These are phyloP conservation scores for Monosporascus sp. DNA, from an alignment of 2,329 filamentous ascomycete genomes.

Conservation along the genomic window DNA sequence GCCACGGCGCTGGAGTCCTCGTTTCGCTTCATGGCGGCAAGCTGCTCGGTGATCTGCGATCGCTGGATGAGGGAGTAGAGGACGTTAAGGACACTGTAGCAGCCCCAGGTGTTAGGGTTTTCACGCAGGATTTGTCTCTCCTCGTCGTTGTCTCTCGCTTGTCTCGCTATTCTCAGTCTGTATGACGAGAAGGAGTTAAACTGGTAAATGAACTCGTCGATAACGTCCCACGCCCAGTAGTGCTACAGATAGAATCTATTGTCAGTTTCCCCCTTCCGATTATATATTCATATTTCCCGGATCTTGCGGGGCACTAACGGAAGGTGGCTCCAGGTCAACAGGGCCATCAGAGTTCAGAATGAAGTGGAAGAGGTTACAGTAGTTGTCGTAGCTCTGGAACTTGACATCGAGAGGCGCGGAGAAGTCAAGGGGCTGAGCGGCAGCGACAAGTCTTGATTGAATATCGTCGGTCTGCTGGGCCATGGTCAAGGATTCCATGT, in stretches of 20 bases:
- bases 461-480: slow-evolving; percentile 82
- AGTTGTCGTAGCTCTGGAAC: slow-evolving; percentile 98
- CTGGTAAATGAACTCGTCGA: slow-evolving; percentile 99
- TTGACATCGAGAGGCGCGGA: slow-evolving; percentile 93
- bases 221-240: slow-evolving; percentile 99
- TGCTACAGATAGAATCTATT: slow-evolving; percentile 52
- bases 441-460: slow-evolving; percentile 83
- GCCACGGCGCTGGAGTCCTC: slow-evolving; percentile 85
- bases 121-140: slow-evolving; percentile 88
- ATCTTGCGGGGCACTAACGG: slow-evolving; percentile 55
- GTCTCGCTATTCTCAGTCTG: slow-evolving; percentile 82
- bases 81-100: slow-evolving; percentile 98
- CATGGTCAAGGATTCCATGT: slow-evolving; percentile 63
- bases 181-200: slow-evolving; percentile 99
- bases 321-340: slow-evolving; percentile 92
- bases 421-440: slow-evolving; percentile 92
- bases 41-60: slow-evolving; percentile 96
- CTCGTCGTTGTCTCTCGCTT: slow-evolving; percentile 76
- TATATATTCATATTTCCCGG: neutral
- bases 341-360: slow-evolving; percentile 99
- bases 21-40: slow-evolving; percentile 88
- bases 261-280: slow-evolving; percentile 12
- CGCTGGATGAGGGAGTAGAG: slow-evolving; percentile 98
- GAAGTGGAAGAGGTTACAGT: slow-evolving; percentile 99
- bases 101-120: slow-evolving; percentile 98